Percentiles rank a stretch among this genome's conserved stretches.
Evolutionary conservation across 257 asterid genomes (phyloP).

Genomic region (Solanum pennellii): DNA sequence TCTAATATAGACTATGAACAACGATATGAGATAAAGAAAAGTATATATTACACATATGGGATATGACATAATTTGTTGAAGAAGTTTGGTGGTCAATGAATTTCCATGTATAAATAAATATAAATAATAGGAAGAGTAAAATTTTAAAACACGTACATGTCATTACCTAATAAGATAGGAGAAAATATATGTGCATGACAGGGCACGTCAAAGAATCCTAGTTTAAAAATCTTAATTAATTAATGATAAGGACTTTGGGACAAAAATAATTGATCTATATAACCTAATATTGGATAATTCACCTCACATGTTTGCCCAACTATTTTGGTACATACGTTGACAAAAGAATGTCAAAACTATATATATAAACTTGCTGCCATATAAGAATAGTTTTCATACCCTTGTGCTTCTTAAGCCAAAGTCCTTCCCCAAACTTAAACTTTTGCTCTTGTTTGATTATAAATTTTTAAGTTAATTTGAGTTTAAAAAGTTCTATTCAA

Average conservation of each 20-base stretch:
- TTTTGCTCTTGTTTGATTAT: too few species aligned
- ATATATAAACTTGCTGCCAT: neutral
- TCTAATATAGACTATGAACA: too few species aligned
- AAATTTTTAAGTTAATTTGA: neutral
- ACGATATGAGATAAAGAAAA: neutral
- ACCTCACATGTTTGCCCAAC: conserved; percentile 22
- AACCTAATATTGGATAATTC: conserved; percentile 20
- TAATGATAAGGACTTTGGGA: neutral
- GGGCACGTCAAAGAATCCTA: neutral
- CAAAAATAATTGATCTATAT: conserved; percentile 4
- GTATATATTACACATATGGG: neutral
- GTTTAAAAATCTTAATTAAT: neutral
- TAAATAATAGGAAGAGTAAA: neutral
- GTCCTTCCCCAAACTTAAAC: neutral
- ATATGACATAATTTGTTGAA: neutral
- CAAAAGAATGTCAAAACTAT: conserved; percentile 21
- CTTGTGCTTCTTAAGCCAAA: neutral
- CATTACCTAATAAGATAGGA: neutral
- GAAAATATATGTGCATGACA: neutral
- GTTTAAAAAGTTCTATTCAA: neutral
- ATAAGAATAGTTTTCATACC: neutral
- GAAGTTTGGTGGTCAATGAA: neutral
- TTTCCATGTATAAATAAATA: neutral
- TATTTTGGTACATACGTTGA: conserved; percentile 7
- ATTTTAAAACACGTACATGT: neutral